These are phyloP conservation scores for Seiridium unicorne DNA, from an alignment of 2,329 filamentous ascomycete genomes.

Conservation along the genomic window DNA sequence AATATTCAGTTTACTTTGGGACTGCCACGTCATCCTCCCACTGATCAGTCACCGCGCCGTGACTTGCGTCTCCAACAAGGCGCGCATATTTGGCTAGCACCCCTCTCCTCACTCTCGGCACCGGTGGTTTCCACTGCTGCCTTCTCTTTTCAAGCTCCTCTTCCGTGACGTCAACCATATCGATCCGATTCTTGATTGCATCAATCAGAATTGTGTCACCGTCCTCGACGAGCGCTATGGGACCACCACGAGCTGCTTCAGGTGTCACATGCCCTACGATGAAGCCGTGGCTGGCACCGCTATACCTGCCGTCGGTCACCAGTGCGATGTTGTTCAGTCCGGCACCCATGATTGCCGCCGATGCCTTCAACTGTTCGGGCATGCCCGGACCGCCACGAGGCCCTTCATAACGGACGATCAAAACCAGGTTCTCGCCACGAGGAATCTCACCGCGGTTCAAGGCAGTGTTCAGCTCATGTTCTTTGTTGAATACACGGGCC, in stretches of 20 bases:
- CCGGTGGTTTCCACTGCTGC: slow-evolving; percentile 68
- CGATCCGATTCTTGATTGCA: slow-evolving; percentile 76
- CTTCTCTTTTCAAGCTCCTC: slow-evolving; percentile 67
- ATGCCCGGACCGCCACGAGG: slow-evolving; percentile 93
- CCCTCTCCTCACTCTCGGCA: slow-evolving; percentile 73
- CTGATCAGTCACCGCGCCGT: slow-evolving; percentile 85
- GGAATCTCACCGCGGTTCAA: slow-evolving; percentile 66
- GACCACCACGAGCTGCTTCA: slow-evolving; percentile 85
- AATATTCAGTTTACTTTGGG: slow-evolving; percentile 6
- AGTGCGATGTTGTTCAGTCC: slow-evolving; percentile 83
- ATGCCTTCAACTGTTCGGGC: slow-evolving; percentile 90
- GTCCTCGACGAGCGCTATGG: slow-evolving; percentile 77
- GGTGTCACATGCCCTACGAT: slow-evolving; percentile 82
- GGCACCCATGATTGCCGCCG: slow-evolving; percentile 89
- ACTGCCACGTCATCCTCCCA: slow-evolving; percentile 30
- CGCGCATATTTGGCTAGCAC: slow-evolving; percentile 86
- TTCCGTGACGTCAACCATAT: slow-evolving; percentile 59
- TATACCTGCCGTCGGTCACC: slow-evolving; percentile 89
- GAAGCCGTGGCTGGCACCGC: slow-evolving; percentile 70
- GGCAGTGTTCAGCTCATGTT: slow-evolving; percentile 73
- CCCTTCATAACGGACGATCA: slow-evolving; percentile 91
- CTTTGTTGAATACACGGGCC: slow-evolving; percentile 84
- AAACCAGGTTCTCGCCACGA: slow-evolving; percentile 76
- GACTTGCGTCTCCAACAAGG: slow-evolving; percentile 86
- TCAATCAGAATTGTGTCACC: slow-evolving; percentile 87